Base-by-base conservation (phyloP, 1,284 basidiomycete species). In the Spongispora temasekensis region DNA sequence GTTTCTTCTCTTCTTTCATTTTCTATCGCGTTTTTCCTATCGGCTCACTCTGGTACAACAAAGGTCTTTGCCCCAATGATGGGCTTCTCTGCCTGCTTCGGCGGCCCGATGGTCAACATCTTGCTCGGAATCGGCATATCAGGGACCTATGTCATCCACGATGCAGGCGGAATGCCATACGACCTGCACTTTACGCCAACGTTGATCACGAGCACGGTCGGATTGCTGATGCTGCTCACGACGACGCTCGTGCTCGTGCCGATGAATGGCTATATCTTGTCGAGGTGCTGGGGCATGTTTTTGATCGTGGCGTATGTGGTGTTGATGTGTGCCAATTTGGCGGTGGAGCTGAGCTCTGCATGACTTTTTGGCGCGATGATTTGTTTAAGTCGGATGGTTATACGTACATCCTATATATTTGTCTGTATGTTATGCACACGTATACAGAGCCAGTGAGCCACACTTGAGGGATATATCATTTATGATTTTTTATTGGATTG, bases 71-170 rank as follows among this genome's bases (percentile, higher is more conserved):
- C 90, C 13, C 91, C 91, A 28, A 87, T 91, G 68, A 95, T 95
- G 93, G 94, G 89, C 23, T 94, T 97, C 76, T 93, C 93, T 8
- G 95, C 93, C 0, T 98, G 95, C 75, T 96, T 96, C 68, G 94
- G 94, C 55, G 91, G 94, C 2, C 95, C 95, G 0, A 95, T 99
- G 94, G 88, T 98, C 67, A 99, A 98, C 77, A 93, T 99, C 66
- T 86, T 98, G 5, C 87, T 99, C 56, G 94, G 94, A 15, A 83
- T 95, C 61, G 93, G 94, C 46, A 81, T 94, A 59, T 90, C 91
- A 0, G 90, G 93, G 19, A 83, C 87, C 23, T 89, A 89, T 71
- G 83, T 93, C 67, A 90, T 87, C 61, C 76, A 82, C 48, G 78
- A 87, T 56, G 85, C 83, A 15, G 76, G 79, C 0, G 64, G 85